Evolutionary conservation across 495 filamentous ascomycete genomes (phyloP), one percentile per base, ranked within the genome.

Genomic region (Aspergillus funiculosus): DNA sequence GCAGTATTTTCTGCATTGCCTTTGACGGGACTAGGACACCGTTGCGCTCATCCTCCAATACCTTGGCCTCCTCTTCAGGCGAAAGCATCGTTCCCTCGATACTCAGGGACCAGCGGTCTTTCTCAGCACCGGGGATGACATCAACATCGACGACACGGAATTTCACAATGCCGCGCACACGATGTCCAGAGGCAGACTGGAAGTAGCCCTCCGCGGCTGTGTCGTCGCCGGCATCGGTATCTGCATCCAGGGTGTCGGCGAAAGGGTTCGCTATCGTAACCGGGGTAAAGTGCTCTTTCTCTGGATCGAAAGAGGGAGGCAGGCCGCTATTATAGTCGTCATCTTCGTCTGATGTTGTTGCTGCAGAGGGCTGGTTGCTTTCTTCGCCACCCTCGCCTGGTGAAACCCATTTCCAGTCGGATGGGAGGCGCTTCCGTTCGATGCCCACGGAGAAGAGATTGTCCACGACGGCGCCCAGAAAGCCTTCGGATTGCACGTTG

Each of bases 391-490:
- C 62, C 36, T 69, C 63, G 24, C 72, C 61, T 21, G 67, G 63
- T 21, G 61, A 62, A 48, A 73, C 58, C 79, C 82, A 89, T 50
- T 68, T 74, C 86, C 86, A 91, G 26, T 69, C 68, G 37, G 66
- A 60, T 6, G 86, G 86, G 14, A 91, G 67, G 45, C 78, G 71
- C 52, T 76, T 77, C 50, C 75, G 67, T 48, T 83, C 78, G 38
- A 91, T 81, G 29, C 75, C 80, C 1, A 84, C 83, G 49, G 80
- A 83, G 72, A 89, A 88, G 13, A 86, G 65, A 61, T 91, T 91
- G 53, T 80, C 79, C 10, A 80, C 82, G 2, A 87, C 69, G 3
- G 87, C 64, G 17, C 83, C 83, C 1, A 91, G 56, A 56, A 87
- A 82, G 6, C 79, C 78, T 46, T 84, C 78, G n/a, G 79, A 83